A percentile compares a stretch with the other conserved stretches of the same genome.
phyloP scores from a whole-genome alignment of 2,329 filamentous ascomycete genomes.

The Aspergillus udagawae region DNA sequence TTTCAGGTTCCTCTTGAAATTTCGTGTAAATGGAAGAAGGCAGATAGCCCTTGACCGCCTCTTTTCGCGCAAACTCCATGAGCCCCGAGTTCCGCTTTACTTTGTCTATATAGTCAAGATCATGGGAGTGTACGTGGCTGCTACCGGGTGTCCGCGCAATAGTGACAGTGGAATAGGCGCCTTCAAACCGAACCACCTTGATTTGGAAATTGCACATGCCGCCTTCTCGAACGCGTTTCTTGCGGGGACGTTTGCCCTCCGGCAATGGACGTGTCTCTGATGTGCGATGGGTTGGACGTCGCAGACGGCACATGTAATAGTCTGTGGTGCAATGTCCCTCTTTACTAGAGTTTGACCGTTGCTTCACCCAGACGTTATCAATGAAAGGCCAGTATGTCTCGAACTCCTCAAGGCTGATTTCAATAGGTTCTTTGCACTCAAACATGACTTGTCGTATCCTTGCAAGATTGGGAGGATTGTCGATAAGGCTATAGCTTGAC shows the following conservation, averaged over 20 bases:
- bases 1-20: conserved; percentile 44
- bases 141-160: conserved; percentile 41
- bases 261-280: conserved; percentile 39
- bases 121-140: conserved; percentile 41
- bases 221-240: conserved; percentile 43
- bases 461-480: conserved; percentile 42
- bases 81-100: conserved; percentile 47
- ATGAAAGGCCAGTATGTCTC: conserved; percentile 48
- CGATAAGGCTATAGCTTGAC: conserved; percentile 29
- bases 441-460: conserved; percentile 43
- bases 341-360: conserved; percentile 40
- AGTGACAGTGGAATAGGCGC: conserved; percentile 41
- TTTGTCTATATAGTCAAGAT: conserved; percentile 46
- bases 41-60: conserved; percentile 45
- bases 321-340: conserved; percentile 42
- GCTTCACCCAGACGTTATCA: conserved; percentile 50
- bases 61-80: conserved; percentile 44
- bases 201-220: conserved; percentile 47
- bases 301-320: conserved; percentile 46
- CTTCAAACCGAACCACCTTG: conserved; percentile 44
- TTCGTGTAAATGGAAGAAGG: conserved; percentile 48
- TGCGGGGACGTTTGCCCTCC: conserved; percentile 44
- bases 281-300: conserved; percentile 36
- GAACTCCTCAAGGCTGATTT: conserved; percentile 44
- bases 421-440: conserved; percentile 44